Evolutionary conservation across 2,329 filamentous ascomycete genomes (phyloP).

Genomic region (Penicillium sp.): DNA sequence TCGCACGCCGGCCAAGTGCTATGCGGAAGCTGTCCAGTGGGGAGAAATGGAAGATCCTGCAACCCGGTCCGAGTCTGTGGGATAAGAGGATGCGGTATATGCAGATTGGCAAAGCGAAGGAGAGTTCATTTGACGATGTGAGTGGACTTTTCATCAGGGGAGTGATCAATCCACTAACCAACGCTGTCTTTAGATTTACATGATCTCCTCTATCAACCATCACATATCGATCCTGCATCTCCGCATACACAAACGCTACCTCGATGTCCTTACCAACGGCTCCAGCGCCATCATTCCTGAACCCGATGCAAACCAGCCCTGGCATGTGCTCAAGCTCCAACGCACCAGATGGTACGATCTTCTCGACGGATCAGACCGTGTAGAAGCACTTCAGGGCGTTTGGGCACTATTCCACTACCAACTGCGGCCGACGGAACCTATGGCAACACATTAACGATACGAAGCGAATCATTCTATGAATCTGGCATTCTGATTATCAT

Average conservation of each 20-base stretch:
- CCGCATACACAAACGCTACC: constrained; percentile 58
- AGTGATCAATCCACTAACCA: not conserved
- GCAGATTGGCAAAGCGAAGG: constrained; percentile 56
- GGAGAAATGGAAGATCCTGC: constrained; percentile 57
- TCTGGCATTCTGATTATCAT: not conserved
- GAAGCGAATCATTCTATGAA: not conserved
- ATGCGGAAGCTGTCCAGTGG: constrained; percentile 49
- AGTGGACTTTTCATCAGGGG: constrained; percentile 17
- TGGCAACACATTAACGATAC: not conserved
- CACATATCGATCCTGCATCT: constrained; percentile 63
- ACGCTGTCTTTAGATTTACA: constrained; percentile 53
- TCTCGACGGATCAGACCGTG: constrained; percentile 55
- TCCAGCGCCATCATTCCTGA: constrained; percentile 29
- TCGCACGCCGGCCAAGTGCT: constrained; percentile 33
- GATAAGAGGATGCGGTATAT: constrained; percentile 59
- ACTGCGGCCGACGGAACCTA: constrained; percentile 36
- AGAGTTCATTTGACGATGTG: constrained; percentile 57
- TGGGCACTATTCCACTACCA: constrained; percentile 62
- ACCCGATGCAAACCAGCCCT: constrained; percentile 39
- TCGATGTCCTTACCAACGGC: constrained; percentile 56
- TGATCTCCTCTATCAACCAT: constrained; percentile 64
- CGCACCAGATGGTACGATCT: constrained; percentile 63
- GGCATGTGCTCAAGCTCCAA: constrained; percentile 56
- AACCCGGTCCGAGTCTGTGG: constrained; percentile 56
- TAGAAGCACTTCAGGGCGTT: constrained; percentile 58